Conservation (phyloP, 208 protist species). For the Acanthamoeba lugdunensis region DNA sequence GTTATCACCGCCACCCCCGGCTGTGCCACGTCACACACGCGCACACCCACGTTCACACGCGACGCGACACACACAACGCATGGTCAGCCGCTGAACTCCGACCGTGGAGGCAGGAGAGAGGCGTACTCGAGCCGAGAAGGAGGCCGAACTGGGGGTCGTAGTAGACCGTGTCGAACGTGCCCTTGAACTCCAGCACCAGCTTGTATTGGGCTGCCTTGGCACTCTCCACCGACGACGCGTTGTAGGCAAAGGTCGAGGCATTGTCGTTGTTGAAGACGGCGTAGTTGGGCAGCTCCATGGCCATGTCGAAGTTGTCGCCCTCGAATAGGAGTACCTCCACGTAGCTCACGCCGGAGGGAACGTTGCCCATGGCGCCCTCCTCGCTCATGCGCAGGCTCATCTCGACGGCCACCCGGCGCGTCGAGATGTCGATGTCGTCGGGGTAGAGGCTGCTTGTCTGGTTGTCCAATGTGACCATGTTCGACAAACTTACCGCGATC, state of each 20-base stretch:
- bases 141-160: background rate
- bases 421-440: background rate
- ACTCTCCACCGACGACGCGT: background rate
- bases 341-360: background rate
- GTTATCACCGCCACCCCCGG: background rate
- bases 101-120: no score
- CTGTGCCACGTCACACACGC: no score
- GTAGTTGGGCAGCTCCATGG: background rate
- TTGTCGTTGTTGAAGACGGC: background rate
- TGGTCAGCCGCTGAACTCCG: no score
- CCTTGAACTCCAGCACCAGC: background rate
- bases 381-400: background rate
- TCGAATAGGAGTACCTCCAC: background rate
- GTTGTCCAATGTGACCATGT: background rate
- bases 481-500: background rate
- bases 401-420: background rate
- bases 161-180: background rate
- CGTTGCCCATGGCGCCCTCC: background rate
- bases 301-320: background rate
- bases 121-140: background rate
- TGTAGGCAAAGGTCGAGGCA: background rate
- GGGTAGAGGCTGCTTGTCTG: background rate
- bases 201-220: background rate
- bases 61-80: no score
- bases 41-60: no score